Percentiles rank a stretch among this genome's conserved stretches.
These are phyloP conservation scores for Trichoderma asperelloides DNA, from an alignment of 495 filamentous ascomycete genomes.

Conservation along the genomic window DNA sequence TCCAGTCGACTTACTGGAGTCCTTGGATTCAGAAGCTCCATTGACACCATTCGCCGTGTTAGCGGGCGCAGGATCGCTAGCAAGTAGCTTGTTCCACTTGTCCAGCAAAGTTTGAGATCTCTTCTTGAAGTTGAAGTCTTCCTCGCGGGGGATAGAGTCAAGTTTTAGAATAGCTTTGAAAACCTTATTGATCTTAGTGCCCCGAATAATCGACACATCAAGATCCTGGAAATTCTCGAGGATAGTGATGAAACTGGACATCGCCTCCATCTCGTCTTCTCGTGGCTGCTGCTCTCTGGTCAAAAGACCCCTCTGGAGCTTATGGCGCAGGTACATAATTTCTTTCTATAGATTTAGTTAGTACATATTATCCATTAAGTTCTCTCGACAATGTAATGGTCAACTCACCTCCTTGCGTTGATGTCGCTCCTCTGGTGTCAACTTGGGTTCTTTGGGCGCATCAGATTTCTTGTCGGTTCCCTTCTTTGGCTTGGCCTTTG, in stretches of 20 bases:
- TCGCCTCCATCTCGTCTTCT: constrained; percentile 77
- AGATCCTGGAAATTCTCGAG: constrained; percentile 71
- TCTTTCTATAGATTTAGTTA: constrained; percentile 39
- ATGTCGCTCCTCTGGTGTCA: constrained; percentile 39
- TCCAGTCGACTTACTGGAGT: constrained; percentile 16
- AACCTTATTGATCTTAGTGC: constrained; percentile 91
- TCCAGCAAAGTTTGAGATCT: constrained; percentile 65
- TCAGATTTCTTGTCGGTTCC: constrained; percentile 54
- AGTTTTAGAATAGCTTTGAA: constrained; percentile 84
- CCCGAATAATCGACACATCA: constrained; percentile 73
- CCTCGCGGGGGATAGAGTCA: constrained; percentile 68
- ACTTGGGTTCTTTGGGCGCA: constrained; percentile 40
- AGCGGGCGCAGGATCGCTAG: constrained; percentile 33
- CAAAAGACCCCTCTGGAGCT: constrained; percentile 84
- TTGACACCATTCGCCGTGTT: constrained; percentile 39
- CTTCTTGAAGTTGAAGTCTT: constrained; percentile 74
- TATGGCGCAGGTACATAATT: constrained; percentile 79
- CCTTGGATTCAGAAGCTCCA: constrained; percentile 23
- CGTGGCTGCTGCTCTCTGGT: constrained; percentile 70
- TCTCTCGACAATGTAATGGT: background rate
- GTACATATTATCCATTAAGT: constrained; percentile 7
- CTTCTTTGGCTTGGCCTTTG: constrained; percentile 56
- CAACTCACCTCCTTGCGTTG: constrained; percentile 49
- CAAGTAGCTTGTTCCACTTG: constrained; percentile 75
- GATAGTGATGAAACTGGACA: constrained; percentile 71